A percentile compares a stretch with the other conserved stretches of the same genome.
phyloP scores from a whole-genome alignment of 345 rosid species.

The Salix udensis region DNA sequence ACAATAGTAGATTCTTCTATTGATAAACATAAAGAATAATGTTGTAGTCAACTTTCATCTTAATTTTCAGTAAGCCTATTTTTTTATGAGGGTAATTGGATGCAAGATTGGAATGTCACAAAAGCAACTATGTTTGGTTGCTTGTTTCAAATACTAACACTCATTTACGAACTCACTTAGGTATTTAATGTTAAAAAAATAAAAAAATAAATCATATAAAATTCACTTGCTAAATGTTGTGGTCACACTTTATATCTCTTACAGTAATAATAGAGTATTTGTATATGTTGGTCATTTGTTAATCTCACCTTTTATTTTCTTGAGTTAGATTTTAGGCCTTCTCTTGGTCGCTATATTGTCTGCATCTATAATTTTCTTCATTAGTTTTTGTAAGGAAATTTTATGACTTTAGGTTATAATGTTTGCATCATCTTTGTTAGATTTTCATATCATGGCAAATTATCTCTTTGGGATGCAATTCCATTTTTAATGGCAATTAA shows the following conservation, averaged over 20 bases:
- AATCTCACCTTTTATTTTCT: not conserved
- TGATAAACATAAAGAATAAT: not conserved
- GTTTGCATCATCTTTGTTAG: not conserved
- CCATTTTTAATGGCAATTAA: not conserved
- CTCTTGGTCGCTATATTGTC: not conserved
- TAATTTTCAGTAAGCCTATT: not conserved
- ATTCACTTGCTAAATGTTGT: not conserved
- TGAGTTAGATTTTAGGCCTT: not conserved
- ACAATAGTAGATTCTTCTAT: not conserved
- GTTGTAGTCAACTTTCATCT: not conserved
- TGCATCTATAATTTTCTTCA: not conserved
- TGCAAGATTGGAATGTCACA: not conserved
- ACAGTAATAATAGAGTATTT: not conserved
- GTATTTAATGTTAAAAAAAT: not conserved
- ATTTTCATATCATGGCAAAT: not conserved
- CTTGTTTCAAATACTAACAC: not conserved
- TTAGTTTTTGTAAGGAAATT: not conserved
- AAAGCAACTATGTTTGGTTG: not conserved
- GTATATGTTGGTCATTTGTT: not conserved
- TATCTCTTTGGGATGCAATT: not conserved
- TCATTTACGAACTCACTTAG: not conserved
- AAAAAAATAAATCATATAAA: not conserved
- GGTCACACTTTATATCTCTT: not conserved
- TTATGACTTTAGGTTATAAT: not conserved
- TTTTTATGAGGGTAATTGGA: not conserved